Base-by-base conservation (phyloP, 2,329 filamentous ascomycete genomes). In the Diplodia scrobiculata region DNA sequence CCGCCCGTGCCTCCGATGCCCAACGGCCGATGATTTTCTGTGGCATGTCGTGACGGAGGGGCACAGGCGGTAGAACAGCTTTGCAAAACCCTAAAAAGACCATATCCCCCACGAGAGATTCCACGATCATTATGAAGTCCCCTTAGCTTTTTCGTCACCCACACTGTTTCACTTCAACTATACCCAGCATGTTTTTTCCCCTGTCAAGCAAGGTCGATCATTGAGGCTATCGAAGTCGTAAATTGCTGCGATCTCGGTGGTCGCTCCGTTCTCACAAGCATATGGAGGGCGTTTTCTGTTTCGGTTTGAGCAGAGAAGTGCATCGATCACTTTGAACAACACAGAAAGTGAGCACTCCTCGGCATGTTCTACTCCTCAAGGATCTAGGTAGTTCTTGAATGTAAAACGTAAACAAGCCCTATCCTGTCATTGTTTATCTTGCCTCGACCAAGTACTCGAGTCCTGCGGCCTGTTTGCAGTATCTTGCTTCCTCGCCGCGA, bases 1-100 rank as follows among this genome's bases (percentile, higher is more conserved):
- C 63, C 69, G 25, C 60, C 65, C 36, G 50, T 65, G 3, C 63
- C 65, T 47, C 60, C 68, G 36, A 66, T 66, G 65, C 65, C 65
- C 48, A 66, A 66, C 17, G 63, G 63, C 52, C 41, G 41, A 65
- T 58, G 50, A 50, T 50, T 36, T 36, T 38, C 34, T 36, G 36
- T 21, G 29, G 45, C 58, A 47, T 29, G 13, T 50, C 58, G 11
- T 60, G 41, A 17, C 21, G 41, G 58, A 45, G 58, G 45, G 58
- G n/a, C 27, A 47, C 55, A 17, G 45, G 29, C 27, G 45, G 27
- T 62, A 62, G 58, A 62, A 62, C 58, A 48, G 48, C 29, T 50
- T 62, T 62, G 7, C 27, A 62, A 34, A 14, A 41, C 58, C 58
- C 32, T 34, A 62, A 50, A 62, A 62, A 41, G 48, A 47, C 58